Percentiles rank a stretch among this genome's conserved stretches.
These are phyloP conservation scores for Auricularia auricula-judae DNA, from an alignment of 768 basidiomycete species.

Conservation along the genomic window DNA sequence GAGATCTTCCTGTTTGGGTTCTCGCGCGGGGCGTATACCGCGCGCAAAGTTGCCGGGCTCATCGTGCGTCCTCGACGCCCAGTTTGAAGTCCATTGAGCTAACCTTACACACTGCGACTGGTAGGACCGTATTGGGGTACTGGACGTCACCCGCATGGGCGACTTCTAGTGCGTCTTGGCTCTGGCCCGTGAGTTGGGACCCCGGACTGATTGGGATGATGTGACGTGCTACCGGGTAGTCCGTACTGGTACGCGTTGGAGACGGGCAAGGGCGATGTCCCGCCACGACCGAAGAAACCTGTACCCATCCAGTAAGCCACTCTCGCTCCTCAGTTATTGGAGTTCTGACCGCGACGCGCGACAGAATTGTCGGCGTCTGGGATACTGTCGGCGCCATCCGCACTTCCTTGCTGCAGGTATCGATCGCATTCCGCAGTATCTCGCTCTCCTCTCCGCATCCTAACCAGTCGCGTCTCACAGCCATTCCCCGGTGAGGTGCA, in stretches of 20 bases:
- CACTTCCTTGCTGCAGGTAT: neutral
- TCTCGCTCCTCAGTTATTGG: neutral
- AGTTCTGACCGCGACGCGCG: neutral
- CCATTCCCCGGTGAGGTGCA: neutral
- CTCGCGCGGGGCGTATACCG: slow-evolving; percentile 12
- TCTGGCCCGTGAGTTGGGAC: too few relatives aligned
- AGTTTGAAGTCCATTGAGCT: too few relatives aligned
- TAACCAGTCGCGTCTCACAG: neutral
- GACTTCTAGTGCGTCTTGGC: slow-evolving; percentile 5
- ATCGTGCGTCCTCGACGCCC: neutral
- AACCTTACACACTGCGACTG: too few relatives aligned
- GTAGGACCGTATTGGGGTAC: slow-evolving; percentile 7
- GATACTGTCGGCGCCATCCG: slow-evolving; percentile 16
- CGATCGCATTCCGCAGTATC: too few relatives aligned
- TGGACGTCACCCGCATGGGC: slow-evolving; percentile 7
- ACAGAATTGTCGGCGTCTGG: slow-evolving; percentile 14
- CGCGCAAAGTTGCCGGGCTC: slow-evolving; percentile 9
- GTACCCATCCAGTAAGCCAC: neutral
- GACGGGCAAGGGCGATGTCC: neutral
- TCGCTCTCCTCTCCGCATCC: too few relatives aligned
- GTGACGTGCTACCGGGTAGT: neutral
- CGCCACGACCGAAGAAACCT: neutral
- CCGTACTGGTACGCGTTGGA: neutral
- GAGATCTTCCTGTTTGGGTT: slow-evolving; percentile 11
- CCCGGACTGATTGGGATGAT: too few relatives aligned